phyloP scores from a whole-genome alignment of 1,139 yeast species.

The Nakaseomyces sp. region DNA sequence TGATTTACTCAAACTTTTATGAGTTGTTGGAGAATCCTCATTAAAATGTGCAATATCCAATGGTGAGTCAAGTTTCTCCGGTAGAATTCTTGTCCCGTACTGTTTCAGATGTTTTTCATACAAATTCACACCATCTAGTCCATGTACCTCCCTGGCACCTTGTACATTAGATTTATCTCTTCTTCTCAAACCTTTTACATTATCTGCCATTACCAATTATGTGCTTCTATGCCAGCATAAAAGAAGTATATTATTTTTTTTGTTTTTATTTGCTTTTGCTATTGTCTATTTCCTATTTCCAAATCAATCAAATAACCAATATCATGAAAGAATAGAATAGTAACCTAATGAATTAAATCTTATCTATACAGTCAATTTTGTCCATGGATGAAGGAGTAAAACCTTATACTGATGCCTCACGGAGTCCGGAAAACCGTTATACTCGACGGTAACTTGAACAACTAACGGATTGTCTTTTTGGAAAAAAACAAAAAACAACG shows the following conservation, averaged over 20 bases:
- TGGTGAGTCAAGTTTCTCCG: not conserved
- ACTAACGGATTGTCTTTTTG: no score
- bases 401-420: no score
- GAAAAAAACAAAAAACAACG: no score
- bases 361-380: no score
- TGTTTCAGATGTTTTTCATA: not conserved
- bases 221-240: not conserved
- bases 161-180: not conserved
- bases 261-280: no score
- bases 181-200: not conserved
- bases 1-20: not conserved
- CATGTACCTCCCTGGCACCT: not conserved
- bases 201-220: slow-evolving; percentile 1
- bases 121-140: not conserved
- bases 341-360: no score
- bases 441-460: no score
- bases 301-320: no score
- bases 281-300: no score
- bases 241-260: no score
- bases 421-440: no score
- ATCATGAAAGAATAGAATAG: no score
- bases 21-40: slow-evolving; percentile 2
- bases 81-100: not conserved
- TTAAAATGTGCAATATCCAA: not conserved
- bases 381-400: not conserved